Evolutionary conservation across 1,284 basidiomycete species (phyloP), one percentile per base, ranked within the genome.

Genomic region (Heterobasidion annosum): DNA sequence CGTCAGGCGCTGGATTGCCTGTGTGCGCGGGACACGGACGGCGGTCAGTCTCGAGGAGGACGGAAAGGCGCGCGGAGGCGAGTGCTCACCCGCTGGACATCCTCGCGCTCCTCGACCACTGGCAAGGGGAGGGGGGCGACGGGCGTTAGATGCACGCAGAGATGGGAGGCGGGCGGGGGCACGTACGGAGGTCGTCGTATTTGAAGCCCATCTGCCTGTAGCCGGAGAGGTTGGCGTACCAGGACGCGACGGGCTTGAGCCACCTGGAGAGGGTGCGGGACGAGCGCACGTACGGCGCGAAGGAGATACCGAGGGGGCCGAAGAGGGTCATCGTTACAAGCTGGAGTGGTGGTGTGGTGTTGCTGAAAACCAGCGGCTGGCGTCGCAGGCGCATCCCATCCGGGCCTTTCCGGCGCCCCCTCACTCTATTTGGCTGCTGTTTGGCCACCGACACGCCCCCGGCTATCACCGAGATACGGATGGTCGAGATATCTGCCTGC

Each of bases 111-210:
- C 73, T 98, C 94, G 57, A 89, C 75, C 60, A 98, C 88, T 91
- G 59, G 12, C 62, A 53, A 53, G 34, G 53, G 54, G 48, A 53
- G 34, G 53, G 54, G 46, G 42, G 13, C 13, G 33, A 34, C 18
- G 52, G 46, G 32, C 54, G 51, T 50, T 48, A 57, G 60, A 63
- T 45, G 58, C 42, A 52, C 19, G 48, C 46, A 44, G 51, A 55
- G 35, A 48, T 40, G 49, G 40, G 47, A 54, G 50, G 19, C 52
- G 25, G 53, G 57, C 53, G 43, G 52, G 43, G 47, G 37, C 45
- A 64, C 89, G 68, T 63, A 91, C 88, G 74, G 64, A 99, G 82
- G 79, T 99, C 96, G 69, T 99, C 96, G 72, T 97, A 97, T 67
- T 83, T 86, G 70, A 98, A 83, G 63, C 96, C 96, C 69, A 92